A percentile compares a stretch with the other conserved stretches of the same genome.
Evolutionary conservation across 108 stramenopile genomes (phyloP).

Genomic region (Hondaea fermentalgiana): DNA sequence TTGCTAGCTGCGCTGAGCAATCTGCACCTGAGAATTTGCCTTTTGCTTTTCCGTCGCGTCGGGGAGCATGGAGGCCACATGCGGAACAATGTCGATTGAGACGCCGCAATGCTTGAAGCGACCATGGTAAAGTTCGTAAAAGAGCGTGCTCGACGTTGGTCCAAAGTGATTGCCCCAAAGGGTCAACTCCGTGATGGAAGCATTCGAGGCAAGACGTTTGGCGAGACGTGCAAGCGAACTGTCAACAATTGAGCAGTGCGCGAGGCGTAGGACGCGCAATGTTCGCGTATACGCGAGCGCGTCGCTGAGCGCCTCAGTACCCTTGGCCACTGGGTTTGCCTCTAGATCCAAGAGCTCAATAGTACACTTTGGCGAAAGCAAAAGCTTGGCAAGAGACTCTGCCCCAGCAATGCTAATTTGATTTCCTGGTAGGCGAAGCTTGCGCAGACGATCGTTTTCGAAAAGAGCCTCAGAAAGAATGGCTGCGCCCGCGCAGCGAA

Average conservation of each 20-base stretch:
- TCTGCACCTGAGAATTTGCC: background rate
- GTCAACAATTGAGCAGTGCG: background rate
- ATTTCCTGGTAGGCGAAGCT: background rate
- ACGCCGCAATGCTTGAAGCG: background rate
- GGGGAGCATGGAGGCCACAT: background rate
- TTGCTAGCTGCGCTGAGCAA: background rate
- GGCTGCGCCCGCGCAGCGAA: background rate
- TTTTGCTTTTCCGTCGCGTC: background rate
- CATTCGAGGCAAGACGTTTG: background rate
- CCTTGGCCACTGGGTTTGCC: background rate
- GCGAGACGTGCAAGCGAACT: background rate
- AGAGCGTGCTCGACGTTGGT: background rate
- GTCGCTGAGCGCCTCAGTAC: background rate
- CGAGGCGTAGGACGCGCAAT: background rate
- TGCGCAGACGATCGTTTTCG: background rate
- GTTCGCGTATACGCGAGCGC: background rate
- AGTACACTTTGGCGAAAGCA: background rate
- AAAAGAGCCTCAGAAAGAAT: background rate
- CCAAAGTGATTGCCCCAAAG: constrained; percentile 8
- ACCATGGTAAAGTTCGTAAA: background rate
- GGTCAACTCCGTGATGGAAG: background rate
- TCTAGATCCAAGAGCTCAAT: background rate
- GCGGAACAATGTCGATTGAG: background rate
- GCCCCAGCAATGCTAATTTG: background rate
- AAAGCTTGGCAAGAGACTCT: background rate